phyloP scores from a whole-genome alignment of 208 protist species.

The Acanthamoeba lenticulata region DNA sequence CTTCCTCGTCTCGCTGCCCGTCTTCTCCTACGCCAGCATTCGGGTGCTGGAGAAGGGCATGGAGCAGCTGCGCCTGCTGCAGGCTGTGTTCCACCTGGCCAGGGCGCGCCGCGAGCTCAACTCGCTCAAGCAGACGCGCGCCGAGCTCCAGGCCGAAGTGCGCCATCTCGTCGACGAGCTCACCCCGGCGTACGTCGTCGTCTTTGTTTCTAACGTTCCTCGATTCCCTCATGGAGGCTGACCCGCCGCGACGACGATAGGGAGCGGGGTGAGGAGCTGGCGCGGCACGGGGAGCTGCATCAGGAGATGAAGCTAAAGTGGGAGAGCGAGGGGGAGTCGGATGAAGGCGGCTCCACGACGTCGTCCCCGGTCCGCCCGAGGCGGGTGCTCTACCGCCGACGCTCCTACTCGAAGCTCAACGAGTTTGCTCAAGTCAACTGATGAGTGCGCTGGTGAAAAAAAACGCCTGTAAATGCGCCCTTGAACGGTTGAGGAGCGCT shows the following conservation, averaged over 20 bases:
- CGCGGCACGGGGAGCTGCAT: background rate
- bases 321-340: background rate
- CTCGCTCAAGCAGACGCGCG: background rate
- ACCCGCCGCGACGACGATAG: background rate
- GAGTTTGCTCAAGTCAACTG: too few relatives aligned
- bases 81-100: constrained; percentile 12
- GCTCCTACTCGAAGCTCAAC: constrained; percentile 10
- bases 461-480: too few relatives aligned
- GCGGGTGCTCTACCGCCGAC: background rate
- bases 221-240: background rate
- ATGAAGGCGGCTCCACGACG: background rate
- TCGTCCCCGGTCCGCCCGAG: background rate
- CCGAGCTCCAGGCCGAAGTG: background rate
- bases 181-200: background rate
- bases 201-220: background rate
- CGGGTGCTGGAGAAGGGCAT: constrained; percentile 26
- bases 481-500: too few relatives aligned
- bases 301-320: background rate
- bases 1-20: background rate
- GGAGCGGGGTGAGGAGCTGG: background rate
- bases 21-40: constrained; percentile 18
- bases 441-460: too few relatives aligned
- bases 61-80: background rate
- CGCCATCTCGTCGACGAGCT: background rate
- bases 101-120: background rate